Conservation (phyloP, 495 filamentous ascomycete genomes). For the Talaromyces thailandensis region DNA sequence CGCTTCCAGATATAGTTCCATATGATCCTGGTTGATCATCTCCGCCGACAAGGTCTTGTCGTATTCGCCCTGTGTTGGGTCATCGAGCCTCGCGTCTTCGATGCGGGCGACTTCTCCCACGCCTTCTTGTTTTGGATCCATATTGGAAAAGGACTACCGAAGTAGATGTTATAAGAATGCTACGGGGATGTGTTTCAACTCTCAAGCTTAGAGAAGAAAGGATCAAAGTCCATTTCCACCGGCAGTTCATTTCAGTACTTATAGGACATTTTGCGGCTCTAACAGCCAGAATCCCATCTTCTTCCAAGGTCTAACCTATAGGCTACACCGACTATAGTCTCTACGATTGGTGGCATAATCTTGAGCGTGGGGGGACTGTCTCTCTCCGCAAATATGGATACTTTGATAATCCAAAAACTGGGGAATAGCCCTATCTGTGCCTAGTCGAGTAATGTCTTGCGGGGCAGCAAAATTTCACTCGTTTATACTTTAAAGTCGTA, state of each 20-base stretch:
- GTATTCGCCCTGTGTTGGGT: neutral
- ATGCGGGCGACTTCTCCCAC: neutral
- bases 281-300: neutral
- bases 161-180: neutral
- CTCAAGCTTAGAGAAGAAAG: no score
- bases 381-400: neutral
- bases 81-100: neutral
- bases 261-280: neutral
- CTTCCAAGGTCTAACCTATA: neutral
- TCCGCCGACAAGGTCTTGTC: neutral
- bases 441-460: no score
- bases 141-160: neutral
- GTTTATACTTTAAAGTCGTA: no score
- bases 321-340: neutral
- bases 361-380: neutral
- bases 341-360: neutral
- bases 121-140: neutral
- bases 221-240: neutral
- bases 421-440: neutral
- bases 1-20: neutral
- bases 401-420: neutral
- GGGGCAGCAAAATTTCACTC: no score
- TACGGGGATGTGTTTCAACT: no score
- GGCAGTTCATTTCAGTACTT: neutral
- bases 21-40: constrained; percentile 4